phyloP scores from a whole-genome alignment of 2,329 filamentous ascomycete species.

The Cladophialophora yegresii region DNA sequence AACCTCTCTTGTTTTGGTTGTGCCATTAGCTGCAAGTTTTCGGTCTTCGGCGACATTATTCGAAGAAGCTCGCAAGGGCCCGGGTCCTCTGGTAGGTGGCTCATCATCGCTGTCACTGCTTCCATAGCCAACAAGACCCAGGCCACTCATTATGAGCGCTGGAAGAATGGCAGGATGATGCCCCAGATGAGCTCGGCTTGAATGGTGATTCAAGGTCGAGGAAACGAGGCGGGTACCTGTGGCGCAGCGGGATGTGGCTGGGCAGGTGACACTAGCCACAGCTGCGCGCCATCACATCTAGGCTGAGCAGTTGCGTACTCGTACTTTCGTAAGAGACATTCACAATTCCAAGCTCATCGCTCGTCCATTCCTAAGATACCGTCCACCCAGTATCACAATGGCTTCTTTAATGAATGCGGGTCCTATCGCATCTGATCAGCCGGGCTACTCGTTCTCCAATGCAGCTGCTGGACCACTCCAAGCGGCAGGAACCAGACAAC shows the following conservation, averaged over 20 bases:
- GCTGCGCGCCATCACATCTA: constrained; percentile 8
- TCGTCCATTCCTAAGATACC: constrained; percentile 11
- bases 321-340: constrained; percentile 10
- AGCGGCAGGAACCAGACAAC: constrained; percentile 61
- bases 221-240: background rate
- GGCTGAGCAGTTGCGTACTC: constrained; percentile 21
- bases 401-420: constrained; percentile 55
- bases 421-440: constrained; percentile 54
- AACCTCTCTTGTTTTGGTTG: too few species aligned
- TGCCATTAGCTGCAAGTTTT: background rate
- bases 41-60: background rate
- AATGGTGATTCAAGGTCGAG: background rate
- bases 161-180: background rate
- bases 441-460: constrained; percentile 63
- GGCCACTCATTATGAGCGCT: constrained; percentile 35
- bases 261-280: constrained; percentile 10
- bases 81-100: constrained; percentile 25
- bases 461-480: constrained; percentile 47
- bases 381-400: constrained; percentile 46
- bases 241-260: background rate
- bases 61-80: background rate
- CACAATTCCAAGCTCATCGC: constrained; percentile 7
- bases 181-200: background rate
- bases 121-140: constrained; percentile 45
- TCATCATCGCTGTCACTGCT: constrained; percentile 51